Conservation (phyloP, 1,139 yeast genomes). For the Hansenula sp. region DNA sequence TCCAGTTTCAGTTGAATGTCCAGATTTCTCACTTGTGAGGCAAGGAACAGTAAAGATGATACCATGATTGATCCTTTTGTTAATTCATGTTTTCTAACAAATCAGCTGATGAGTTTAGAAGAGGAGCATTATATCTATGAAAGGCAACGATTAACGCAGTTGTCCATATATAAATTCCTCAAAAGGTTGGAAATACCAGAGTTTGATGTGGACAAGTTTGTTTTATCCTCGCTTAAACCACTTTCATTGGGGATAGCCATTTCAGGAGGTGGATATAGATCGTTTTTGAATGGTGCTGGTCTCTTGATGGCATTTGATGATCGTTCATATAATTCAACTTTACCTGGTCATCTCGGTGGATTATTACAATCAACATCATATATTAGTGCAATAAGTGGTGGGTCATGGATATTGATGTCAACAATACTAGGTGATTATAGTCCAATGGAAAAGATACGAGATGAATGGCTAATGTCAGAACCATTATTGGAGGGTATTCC, state of each 20-base stretch:
- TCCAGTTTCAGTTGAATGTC: conserved; percentile 40
- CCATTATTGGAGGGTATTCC: conserved; percentile 55
- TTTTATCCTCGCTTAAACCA: conserved; percentile 25
- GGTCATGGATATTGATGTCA: conserved; percentile 58
- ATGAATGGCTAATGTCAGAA: conserved; percentile 42
- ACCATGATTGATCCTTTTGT: conserved; percentile 1
- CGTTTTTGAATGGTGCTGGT: conserved; percentile 67
- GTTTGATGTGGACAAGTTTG: conserved; percentile 29
- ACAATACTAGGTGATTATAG: conserved; percentile 43
- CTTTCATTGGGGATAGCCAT: conserved; percentile 50
- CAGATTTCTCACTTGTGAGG: conserved; percentile 33
- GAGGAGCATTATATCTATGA: conserved; percentile 36
- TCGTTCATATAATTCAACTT: conserved; percentile 32
- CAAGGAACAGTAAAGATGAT: conserved; percentile 28
- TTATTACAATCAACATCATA: conserved; percentile 50
- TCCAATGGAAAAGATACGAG: conserved; percentile 33
- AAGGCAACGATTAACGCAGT: conserved; percentile 31
- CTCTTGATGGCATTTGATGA: conserved; percentile 48
- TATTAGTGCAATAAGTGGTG: conserved; percentile 67
- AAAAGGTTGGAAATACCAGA: conserved; percentile 33
- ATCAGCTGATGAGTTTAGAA: conserved; percentile 15
- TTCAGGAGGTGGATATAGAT: conserved; percentile 74
- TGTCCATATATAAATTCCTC: conserved; percentile 30
- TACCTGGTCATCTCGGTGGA: conserved; percentile 38
- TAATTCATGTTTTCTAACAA: not conserved